Conservation (phyloP, 2,329 filamentous ascomycete species). For the Colletotrichum sp. region DNA sequence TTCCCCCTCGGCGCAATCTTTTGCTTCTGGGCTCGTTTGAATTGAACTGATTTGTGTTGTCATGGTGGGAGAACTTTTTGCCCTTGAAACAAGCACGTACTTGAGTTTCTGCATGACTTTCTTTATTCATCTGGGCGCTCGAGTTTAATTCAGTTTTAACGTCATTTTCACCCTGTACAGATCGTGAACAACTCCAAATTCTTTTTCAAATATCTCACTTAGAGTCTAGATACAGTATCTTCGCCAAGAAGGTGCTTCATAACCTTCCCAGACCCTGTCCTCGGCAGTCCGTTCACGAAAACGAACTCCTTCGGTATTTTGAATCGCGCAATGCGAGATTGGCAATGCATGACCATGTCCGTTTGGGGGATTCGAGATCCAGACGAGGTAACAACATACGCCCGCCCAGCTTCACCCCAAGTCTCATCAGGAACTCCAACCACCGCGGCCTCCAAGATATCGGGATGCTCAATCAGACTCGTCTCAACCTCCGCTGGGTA, state of each 20-base stretch:
- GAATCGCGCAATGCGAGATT: not conserved
- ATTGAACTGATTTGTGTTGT: not conserved
- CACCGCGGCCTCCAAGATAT: not conserved
- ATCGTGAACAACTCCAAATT: not conserved
- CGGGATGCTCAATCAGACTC: not conserved
- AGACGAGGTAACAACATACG: not conserved
- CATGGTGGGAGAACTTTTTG: not conserved
- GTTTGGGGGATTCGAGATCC: not conserved
- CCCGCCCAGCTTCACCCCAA: conserved; percentile 16
- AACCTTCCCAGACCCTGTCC: conserved; percentile 10
- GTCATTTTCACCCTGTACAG: not conserved
- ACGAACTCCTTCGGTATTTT: conserved; percentile 8
- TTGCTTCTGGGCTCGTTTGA: not conserved
- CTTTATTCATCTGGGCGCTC: not conserved
- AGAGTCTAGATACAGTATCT: not conserved
- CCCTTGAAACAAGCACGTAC: not conserved
- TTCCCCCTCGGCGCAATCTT: conserved; percentile 16
- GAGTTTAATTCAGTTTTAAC: not conserved
- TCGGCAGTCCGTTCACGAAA: not conserved
- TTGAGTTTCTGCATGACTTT: not conserved
- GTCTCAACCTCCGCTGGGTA: conserved; percentile 17
- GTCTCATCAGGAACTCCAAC: not conserved
- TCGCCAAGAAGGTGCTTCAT: conserved; percentile 3
- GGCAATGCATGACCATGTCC: not conserved
- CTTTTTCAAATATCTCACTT: too few species aligned